Percentiles rank a stretch among this genome's conserved stretches.
phyloP scores from a whole-genome alignment of 2,329 filamentous ascomycete genomes.

The Colletotrichum chrysophilum region DNA sequence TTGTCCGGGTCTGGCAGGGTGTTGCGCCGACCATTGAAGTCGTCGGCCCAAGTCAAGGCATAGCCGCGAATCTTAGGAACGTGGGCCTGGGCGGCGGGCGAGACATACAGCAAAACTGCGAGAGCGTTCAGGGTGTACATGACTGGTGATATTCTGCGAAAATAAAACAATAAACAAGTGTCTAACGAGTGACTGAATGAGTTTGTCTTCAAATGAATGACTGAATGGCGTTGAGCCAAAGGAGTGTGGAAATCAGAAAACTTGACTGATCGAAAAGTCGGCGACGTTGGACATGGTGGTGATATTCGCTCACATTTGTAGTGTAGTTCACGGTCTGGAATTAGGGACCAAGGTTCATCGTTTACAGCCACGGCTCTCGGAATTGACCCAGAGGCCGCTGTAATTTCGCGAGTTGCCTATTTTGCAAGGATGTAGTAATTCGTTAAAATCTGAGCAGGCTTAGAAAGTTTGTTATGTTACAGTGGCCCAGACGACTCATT shows the following conservation, averaged over 20 bases:
- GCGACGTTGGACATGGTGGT: background rate
- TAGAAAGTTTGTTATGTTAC: background rate
- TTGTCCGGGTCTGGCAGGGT: slow-evolving; percentile 38
- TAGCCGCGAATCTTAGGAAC: background rate
- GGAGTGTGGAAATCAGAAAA: background rate
- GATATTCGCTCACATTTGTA: background rate
- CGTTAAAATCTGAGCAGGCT: background rate
- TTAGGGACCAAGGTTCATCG: background rate
- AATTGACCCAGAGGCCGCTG: background rate
- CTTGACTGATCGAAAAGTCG: background rate
- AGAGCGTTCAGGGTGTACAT: background rate
- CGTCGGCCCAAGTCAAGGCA: background rate
- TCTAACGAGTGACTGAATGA: background rate
- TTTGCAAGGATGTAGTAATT: background rate
- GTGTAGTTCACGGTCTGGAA: background rate
- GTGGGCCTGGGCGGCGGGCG: background rate
- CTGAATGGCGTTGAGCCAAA: background rate
- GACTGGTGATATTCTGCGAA: fast-evolving
- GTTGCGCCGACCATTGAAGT: background rate
- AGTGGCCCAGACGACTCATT: background rate
- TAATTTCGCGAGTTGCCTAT: background rate
- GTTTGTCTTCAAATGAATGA: background rate
- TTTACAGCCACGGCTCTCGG: background rate
- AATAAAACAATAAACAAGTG: background rate
- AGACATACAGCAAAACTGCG: background rate